A percentile compares a stretch with the other conserved stretches of the same genome.
These are phyloP conservation scores for Kurtzmaniella cleridarum DNA, from an alignment of 805 yeast genomes.

Conservation along the genomic window DNA sequence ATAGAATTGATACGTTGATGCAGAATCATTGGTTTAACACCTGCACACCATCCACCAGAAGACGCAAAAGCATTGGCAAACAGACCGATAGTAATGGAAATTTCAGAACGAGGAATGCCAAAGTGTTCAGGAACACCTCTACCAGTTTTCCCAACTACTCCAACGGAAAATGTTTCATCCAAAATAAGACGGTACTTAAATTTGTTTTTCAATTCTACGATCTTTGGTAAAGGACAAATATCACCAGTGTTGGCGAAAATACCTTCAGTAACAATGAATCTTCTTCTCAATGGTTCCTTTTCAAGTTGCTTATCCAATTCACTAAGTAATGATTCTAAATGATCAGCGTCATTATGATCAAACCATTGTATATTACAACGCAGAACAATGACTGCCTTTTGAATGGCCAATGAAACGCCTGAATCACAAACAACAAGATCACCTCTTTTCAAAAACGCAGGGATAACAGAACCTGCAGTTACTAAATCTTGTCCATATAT, in stretches of 20 bases:
- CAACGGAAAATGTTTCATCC: constrained; percentile 85
- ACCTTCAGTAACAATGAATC: constrained; percentile 90
- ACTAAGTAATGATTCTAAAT: constrained; percentile 62
- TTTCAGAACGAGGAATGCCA: constrained; percentile 59
- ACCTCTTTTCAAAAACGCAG: constrained; percentile 93
- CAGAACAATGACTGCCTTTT: constrained; percentile 82
- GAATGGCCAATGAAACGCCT: constrained; percentile 68
- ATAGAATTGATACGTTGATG: constrained; percentile 88
- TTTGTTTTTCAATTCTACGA: constrained; percentile 70
- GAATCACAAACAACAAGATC: constrained; percentile 87
- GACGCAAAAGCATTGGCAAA: constrained; percentile 77
- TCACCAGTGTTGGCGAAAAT: constrained; percentile 80
- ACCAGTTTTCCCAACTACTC: constrained; percentile 80
- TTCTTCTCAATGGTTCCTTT: constrained; percentile 77
- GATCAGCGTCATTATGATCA: constrained; percentile 84
- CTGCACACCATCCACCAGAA: constrained; percentile 93
- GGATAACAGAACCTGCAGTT: constrained; percentile 81
- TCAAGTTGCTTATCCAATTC: constrained; percentile 56
- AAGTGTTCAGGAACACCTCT: constrained; percentile 79
- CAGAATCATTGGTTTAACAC: constrained; percentile 73
- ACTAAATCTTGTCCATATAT: constrained; percentile 91
- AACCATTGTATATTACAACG: constrained; percentile 81
- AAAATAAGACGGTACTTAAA: constrained; percentile 81
- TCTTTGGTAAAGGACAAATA: constrained; percentile 59
- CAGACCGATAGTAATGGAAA: constrained; percentile 85